phyloP scores from a whole-genome alignment of 1,139 yeast species.

The Debaryomyces fabryi region DNA sequence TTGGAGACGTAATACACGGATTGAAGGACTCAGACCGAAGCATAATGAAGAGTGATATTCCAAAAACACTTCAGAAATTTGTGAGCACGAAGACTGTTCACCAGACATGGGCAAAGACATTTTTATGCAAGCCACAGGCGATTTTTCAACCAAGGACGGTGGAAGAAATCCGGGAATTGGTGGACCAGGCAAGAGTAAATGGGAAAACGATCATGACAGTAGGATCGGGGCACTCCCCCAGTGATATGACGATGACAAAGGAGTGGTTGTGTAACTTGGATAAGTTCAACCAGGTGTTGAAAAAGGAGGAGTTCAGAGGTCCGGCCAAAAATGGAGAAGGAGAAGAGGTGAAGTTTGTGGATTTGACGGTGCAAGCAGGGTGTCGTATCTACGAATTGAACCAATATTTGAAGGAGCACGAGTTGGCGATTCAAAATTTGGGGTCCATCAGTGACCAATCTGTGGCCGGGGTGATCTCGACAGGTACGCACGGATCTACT shows the following conservation, averaged over 20 bases:
- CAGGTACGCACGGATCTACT: constrained; percentile 96
- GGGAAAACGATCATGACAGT: constrained; percentile 78
- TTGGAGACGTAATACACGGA: neutral
- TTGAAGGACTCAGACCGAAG: neutral
- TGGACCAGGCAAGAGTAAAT: constrained; percentile 61
- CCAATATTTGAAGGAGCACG: constrained; percentile 59
- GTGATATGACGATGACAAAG: constrained; percentile 82
- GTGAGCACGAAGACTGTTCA: constrained; percentile 48
- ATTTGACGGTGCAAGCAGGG: constrained; percentile 93
- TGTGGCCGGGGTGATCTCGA: constrained; percentile 89
- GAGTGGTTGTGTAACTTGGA: constrained; percentile 93
- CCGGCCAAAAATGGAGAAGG: constrained; percentile 31
- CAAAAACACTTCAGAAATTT: constrained; percentile 36
- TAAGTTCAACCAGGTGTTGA: constrained; percentile 59
- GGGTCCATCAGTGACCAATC: constrained; percentile 96
- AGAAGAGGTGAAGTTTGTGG: constrained; percentile 68
- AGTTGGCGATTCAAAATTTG: constrained; percentile 83
- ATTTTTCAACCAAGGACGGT: constrained; percentile 73
- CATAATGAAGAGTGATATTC: constrained; percentile 21
- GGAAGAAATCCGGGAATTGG: constrained; percentile 65
- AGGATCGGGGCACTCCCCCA: constrained; percentile 96
- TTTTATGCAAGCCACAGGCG: constrained; percentile 71
- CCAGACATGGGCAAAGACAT: constrained; percentile 92
- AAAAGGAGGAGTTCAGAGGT: constrained; percentile 41
- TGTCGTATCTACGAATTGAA: constrained; percentile 79